These are phyloP conservation scores for Cladosporium sp. DNA, from an alignment of 2,329 filamentous ascomycete species.

Conservation along the genomic window DNA sequence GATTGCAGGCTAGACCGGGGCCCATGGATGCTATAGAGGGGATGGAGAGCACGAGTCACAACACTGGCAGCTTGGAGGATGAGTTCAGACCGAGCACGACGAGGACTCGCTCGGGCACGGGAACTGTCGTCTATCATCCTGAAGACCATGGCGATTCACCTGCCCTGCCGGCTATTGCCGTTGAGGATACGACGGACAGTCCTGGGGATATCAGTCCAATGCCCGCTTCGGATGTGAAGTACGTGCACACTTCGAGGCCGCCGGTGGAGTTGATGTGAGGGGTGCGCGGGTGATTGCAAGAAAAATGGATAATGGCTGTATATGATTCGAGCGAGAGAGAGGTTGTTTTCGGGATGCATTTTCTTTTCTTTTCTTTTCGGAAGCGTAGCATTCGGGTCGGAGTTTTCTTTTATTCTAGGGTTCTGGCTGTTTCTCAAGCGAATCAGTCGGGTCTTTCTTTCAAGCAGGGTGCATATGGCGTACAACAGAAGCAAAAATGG, in stretches of 20 bases:
- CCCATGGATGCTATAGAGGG: constrained; percentile 28
- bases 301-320: too few species aligned
- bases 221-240: constrained; percentile 40
- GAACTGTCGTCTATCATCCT: constrained; percentile 60
- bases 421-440: too few species aligned
- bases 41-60: constrained; percentile 16
- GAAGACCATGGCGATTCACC: constrained; percentile 58
- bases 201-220: constrained; percentile 47
- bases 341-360: too few species aligned
- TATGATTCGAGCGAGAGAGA: too few species aligned
- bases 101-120: constrained; percentile 46
- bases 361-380: too few species aligned
- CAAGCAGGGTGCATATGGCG: too few species aligned
- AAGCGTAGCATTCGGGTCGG: too few species aligned
- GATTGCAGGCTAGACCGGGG: constrained; percentile 42
- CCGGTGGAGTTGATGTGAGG: constrained; percentile 52
- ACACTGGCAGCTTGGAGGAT: background rate
- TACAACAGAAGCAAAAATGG: too few species aligned
- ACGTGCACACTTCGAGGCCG: constrained; percentile 51
- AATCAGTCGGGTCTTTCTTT: too few species aligned
- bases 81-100: constrained; percentile 17
- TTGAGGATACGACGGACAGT: constrained; percentile 55
- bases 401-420: too few species aligned
- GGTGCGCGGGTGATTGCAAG: too few species aligned
- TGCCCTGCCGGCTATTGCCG: constrained; percentile 58